Conservation (phyloP, 768 basidiomycete genomes). For the Leccinum uliginosum region DNA sequence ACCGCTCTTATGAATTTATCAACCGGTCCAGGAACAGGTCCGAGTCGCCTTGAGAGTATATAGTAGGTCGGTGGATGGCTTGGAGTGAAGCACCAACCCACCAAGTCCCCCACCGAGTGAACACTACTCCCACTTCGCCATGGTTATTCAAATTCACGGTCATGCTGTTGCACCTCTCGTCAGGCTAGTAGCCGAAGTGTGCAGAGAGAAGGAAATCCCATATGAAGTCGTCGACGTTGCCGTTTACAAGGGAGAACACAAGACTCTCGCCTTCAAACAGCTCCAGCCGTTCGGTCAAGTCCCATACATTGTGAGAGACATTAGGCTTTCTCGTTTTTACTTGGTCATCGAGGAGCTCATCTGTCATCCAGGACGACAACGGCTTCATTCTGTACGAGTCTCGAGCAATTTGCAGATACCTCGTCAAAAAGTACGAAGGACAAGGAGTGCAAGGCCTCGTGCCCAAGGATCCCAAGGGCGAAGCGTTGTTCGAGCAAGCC, state of each 20-base stretch:
- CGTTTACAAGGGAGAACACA: conserved; percentile 9
- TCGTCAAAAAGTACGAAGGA: conserved; percentile 24
- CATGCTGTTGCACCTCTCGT: conserved; percentile 34
- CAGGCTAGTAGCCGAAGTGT: conserved; percentile 36
- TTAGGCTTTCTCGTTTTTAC: not conserved
- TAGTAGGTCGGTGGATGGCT: not conserved
- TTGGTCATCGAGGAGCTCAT: not conserved
- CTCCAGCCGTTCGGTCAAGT: conserved; percentile 9
- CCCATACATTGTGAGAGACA: conserved; percentile 7
- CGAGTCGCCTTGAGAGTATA: conserved; percentile 2
- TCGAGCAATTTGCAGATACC: conserved; percentile 17
- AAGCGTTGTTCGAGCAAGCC: conserved; percentile 20
- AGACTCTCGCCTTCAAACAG: conserved; percentile 7
- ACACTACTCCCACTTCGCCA: conserved; percentile 11
- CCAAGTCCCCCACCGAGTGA: not conserved
- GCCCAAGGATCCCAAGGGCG: conserved; percentile 10
- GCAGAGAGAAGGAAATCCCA: conserved; percentile 36
- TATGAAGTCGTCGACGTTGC: conserved; percentile 31
- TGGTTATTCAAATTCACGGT: conserved; percentile 46
- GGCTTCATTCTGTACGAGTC: not conserved
- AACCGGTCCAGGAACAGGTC: not conserved
- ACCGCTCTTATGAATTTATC: not conserved
- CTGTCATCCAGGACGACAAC: not conserved
- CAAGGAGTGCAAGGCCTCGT: conserved; percentile 21
- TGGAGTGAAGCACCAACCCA: not conserved